A percentile compares a stretch with the other conserved stretches of the same genome.
Conservation (phyloP, 2,329 filamentous ascomycete species). For the Didymosphaeria variabile region DNA sequence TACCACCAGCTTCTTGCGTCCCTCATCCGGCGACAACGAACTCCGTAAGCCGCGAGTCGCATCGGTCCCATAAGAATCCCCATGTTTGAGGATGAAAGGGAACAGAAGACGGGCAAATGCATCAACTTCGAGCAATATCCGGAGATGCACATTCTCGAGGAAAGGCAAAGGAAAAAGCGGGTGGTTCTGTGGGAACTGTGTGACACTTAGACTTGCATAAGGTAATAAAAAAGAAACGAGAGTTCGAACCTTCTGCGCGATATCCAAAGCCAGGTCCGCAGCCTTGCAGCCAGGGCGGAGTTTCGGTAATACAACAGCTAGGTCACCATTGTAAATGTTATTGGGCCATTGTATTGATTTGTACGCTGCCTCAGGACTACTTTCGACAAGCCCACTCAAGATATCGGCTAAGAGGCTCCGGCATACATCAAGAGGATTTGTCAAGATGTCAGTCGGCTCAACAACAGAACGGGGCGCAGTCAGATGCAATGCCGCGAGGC, state of each 20-base stretch:
- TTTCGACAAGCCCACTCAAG: constrained; percentile 24
- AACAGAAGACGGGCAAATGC: constrained; percentile 68
- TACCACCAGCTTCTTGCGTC: constrained; percentile 67
- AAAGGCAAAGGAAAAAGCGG: constrained; percentile 71
- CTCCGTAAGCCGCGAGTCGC: constrained; percentile 58
- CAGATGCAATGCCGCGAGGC: not conserved
- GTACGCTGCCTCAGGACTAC: constrained; percentile 30
- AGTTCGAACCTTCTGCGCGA: constrained; percentile 34
- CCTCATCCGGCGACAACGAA: constrained; percentile 59
- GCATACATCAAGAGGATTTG: constrained; percentile 39
- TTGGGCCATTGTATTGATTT: constrained; percentile 41
- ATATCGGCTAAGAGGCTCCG: constrained; percentile 35
- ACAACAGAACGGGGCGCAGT: constrained; percentile 8
- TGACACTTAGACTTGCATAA: not conserved
- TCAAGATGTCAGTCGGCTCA: constrained; percentile 19
- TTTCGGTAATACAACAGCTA: constrained; percentile 38
- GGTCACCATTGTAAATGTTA: constrained; percentile 42
- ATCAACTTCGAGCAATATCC: constrained; percentile 71
- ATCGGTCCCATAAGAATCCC: constrained; percentile 64
- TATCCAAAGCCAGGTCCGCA: constrained; percentile 23
- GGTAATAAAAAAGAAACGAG: not conserved
- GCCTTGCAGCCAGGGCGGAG: constrained; percentile 35
- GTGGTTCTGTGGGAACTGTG: constrained; percentile 72
- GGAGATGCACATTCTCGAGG: constrained; percentile 68
- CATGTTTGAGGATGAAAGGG: constrained; percentile 67